Base-by-base conservation (phyloP, 1,139 yeast genomes). In the Hyphopichia wangnamkhiaoensis region DNA sequence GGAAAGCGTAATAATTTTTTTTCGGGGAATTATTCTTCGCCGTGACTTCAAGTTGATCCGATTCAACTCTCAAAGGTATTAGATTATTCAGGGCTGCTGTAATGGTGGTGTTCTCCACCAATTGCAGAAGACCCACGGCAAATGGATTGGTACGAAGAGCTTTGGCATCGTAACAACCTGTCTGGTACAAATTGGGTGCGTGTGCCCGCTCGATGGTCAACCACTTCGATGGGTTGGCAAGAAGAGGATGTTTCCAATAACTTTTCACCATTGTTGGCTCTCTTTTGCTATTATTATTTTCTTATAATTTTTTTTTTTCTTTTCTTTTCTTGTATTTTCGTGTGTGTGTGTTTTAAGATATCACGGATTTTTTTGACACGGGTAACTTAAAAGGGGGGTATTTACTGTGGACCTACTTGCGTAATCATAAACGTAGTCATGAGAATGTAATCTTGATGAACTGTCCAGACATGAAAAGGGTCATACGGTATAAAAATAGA, bases 221-320 rank as follows among this genome's bases (percentile, higher is more conserved):
- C 58, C 63, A 59, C 30, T 48, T 45, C n/a, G 44, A 43, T 1
- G 68, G 68, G 34, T 55, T 56, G n/a, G 40, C 41, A 15, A 63
- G 37, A 20, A 60, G 27, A 3, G 67, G 66, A 39, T 61, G 65
- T 18, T 50, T 47, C 17, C 38, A 35, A 34, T 45, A 47, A n/a
- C 31, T 27, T 23, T 34, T 34, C 14, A 24, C 34, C 40, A 38
- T 38, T 21, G 13, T 37, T n/a, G n/a, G 3, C 26, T 23, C 26
- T 12, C 9, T 9, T 12, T 12, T 23, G 26, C n/a, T n/a, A n/a
- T n/a, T n/a, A n/a, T n/a, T n/a, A n/a, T n/a, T n/a, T n/a, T n/a
- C n/a, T n/a, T n/a, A n/a, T n/a, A n/a, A n/a, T n/a, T n/a, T n/a
- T n/a, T n/a, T n/a, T n/a, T n/a, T n/a, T n/a, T n/a, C n/a, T n/a